A percentile compares a stretch with the other conserved stretches of the same genome.
phyloP scores from a whole-genome alignment of 2,329 filamentous ascomycete species.

The Aspergillus brunneoviolaceus region DNA sequence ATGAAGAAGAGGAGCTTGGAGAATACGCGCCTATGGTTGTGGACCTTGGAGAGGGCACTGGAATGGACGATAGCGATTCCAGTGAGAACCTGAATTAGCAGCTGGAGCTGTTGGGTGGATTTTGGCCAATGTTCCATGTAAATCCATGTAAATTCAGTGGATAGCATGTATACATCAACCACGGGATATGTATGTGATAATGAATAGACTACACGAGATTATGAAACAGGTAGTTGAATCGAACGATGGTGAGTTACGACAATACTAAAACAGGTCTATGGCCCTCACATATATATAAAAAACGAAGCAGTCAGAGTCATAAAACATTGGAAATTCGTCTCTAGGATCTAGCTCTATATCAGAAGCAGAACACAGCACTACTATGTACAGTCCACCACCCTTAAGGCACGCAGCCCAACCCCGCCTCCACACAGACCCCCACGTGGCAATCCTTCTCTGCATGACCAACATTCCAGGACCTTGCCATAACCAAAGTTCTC shows the following conservation, averaged over 20 bases:
- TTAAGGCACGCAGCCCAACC: background rate
- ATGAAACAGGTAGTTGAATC: no score
- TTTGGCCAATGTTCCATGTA: background rate
- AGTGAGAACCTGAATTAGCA: background rate
- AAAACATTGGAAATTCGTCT: background rate
- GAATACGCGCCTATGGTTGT: conserved; percentile 65
- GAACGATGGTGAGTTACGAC: no score
- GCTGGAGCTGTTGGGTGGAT: no score
- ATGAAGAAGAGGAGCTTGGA: conserved; percentile 63
- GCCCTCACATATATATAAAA: no score
- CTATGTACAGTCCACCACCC: background rate
- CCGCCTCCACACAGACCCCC: background rate
- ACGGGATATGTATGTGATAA: no score
- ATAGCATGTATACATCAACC: no score
- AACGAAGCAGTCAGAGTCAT: background rate
- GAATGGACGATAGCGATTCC: background rate
- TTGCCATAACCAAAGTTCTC: background rate
- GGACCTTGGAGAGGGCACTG: conserved; percentile 40
- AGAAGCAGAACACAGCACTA: background rate
- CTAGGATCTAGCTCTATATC: background rate
- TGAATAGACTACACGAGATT: no score
- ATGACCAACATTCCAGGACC: background rate
- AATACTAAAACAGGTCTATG: no score
- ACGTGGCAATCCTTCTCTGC: background rate
- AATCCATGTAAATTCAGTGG: no score